A percentile compares a stretch with the other conserved stretches of the same genome.
Evolutionary conservation across 768 basidiomycete genomes (phyloP).

Genomic region (Termitomyces sp.): DNA sequence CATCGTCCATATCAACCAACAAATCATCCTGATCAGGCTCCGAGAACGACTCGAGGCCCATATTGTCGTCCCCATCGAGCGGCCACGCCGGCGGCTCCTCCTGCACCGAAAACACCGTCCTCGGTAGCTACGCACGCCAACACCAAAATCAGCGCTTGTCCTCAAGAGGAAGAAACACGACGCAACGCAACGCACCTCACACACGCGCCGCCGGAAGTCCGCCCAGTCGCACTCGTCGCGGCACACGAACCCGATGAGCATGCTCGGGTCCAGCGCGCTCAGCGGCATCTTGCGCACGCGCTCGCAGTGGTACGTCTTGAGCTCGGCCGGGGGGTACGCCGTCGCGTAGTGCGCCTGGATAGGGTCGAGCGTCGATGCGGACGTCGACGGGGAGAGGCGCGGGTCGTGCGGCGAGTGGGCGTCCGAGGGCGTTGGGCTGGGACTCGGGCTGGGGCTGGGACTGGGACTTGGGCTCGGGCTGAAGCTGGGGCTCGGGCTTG

Average conservation of each 20-base stretch:
- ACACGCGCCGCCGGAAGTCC: slow-evolving; percentile 69
- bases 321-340: slow-evolving; percentile 67
- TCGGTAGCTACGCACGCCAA: slow-evolving; percentile 45
- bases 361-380: slow-evolving; percentile 27
- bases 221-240: slow-evolving; percentile 81
- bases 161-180: neutral
- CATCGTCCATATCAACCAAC: slow-evolving; percentile 23
- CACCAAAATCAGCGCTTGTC: slow-evolving; percentile 5
- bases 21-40: slow-evolving; percentile 58
- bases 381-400: too few relatives aligned
- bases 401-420: too few relatives aligned
- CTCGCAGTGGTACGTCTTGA: slow-evolving; percentile 96
- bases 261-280: slow-evolving; percentile 88
- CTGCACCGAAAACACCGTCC: slow-evolving; percentile 80
- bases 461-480: slow-evolving; percentile 30
- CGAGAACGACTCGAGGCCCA: slow-evolving; percentile 80
- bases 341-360: slow-evolving; percentile 60
- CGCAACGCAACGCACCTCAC: slow-evolving; percentile 59
- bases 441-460: slow-evolving; percentile 6
- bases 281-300: slow-evolving; percentile 93
- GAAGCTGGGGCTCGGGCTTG: slow-evolving; percentile 33
- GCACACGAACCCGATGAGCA: slow-evolving; percentile 92
- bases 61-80: slow-evolving; percentile 61
- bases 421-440: too few relatives aligned
- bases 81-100: slow-evolving; percentile 87